Conservation (phyloP, 2,329 filamentous ascomycete genomes). For the Leptographium wingfieldii region DNA sequence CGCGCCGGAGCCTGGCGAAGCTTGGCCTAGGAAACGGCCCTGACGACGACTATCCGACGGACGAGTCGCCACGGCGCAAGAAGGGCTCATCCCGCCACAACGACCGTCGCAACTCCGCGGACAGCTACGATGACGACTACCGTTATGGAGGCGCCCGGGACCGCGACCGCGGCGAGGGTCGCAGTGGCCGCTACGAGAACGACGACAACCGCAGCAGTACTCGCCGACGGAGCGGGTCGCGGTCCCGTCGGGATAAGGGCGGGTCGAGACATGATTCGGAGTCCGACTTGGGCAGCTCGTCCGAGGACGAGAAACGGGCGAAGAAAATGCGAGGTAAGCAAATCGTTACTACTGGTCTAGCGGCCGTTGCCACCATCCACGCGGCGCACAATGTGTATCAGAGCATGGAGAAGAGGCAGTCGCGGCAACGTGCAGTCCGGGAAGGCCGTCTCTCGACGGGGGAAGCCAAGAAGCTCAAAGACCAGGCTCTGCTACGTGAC, state of each 20-base stretch:
- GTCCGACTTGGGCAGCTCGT: constrained; percentile 44
- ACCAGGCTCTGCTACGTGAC: constrained; percentile 43
- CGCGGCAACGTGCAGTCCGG: constrained; percentile 38
- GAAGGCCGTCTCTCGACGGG: constrained; percentile 37
- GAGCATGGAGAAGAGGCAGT: constrained; percentile 43
- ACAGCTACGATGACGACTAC: constrained; percentile 28
- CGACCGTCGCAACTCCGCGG: constrained; percentile 20
- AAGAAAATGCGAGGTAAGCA: constrained; percentile 52
- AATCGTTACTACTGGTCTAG: constrained; percentile 42
- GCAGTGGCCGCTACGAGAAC: constrained; percentile 28
- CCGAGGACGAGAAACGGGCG: constrained; percentile 39
- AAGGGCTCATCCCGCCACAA: constrained; percentile 12
- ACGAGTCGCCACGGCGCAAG: constrained; percentile 21
- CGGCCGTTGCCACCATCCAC: constrained; percentile 47
- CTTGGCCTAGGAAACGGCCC: constrained; percentile 44
- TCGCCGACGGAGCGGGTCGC: constrained; percentile 23
- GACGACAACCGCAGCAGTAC: constrained; percentile 31
- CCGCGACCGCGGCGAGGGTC: constrained; percentile 20
- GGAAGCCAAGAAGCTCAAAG: constrained; percentile 44
- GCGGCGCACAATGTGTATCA: constrained; percentile 46
- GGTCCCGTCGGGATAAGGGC: constrained; percentile 20
- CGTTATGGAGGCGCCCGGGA: constrained; percentile 19
- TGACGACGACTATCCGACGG: constrained; percentile 20
- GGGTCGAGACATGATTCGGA: constrained; percentile 36
- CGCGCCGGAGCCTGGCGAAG: constrained; percentile 48